Conservation (phyloP, 2,329 filamentous ascomycete genomes). For the Fonsecaea nubica region DNA sequence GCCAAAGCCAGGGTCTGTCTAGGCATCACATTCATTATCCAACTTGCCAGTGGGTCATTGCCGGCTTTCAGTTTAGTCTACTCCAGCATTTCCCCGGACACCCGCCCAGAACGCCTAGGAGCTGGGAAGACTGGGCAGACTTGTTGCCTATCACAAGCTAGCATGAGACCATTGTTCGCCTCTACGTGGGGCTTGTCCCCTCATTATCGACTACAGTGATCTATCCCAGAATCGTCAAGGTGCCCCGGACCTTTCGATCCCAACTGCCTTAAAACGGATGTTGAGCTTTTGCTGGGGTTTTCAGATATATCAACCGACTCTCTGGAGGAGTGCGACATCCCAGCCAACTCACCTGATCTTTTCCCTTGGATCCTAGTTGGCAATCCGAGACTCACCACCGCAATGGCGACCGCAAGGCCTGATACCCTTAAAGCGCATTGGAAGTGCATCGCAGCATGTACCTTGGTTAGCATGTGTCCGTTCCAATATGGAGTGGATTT, state of each 20-base stretch:
- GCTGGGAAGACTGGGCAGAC: constrained; percentile 4
- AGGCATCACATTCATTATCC: background rate
- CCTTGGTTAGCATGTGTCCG: constrained; percentile 44
- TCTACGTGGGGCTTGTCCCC: constrained; percentile 17
- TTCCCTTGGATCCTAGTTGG: background rate
- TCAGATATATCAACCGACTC: constrained; percentile 23
- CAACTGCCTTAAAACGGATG: constrained; percentile 12
- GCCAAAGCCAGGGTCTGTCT: background rate
- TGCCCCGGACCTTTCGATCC: constrained; percentile 1
- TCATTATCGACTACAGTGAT: background rate
- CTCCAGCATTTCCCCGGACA: constrained; percentile 30
- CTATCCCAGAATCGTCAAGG: constrained; percentile 15
- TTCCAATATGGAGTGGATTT: constrained; percentile 45
- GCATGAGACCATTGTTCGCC: constrained; percentile 9
- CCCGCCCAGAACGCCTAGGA: constrained; percentile 10
- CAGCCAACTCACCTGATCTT: constrained; percentile 26
- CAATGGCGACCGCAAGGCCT: constrained; percentile 27
- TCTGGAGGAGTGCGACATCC: background rate
- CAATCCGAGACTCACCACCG: constrained; percentile 12
- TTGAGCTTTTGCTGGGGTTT: background rate
- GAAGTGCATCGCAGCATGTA: constrained; percentile 38
- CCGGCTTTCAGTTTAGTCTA: constrained; percentile 28
- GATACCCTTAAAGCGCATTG: constrained; percentile 34
- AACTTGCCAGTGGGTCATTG: constrained; percentile 29
- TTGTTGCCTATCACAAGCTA: constrained; percentile 19